Evolutionary conservation across 768 basidiomycete species (phyloP), one percentile per base, ranked within the genome.

Genomic region (Boletus sp.): DNA sequence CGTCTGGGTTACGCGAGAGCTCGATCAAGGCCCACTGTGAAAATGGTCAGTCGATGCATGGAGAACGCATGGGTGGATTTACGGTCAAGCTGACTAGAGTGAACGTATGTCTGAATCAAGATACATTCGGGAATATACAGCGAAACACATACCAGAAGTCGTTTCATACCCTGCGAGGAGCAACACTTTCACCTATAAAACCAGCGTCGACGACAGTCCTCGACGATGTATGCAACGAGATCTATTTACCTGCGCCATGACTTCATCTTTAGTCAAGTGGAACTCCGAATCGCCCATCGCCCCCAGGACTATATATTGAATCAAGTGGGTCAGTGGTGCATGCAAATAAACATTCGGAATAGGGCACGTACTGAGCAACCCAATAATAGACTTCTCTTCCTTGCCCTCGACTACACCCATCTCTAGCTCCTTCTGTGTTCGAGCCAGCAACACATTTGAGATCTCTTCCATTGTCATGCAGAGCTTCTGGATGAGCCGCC

Each of bases 301-400:
- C 0, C 72, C 69, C 55, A 73, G 75, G 48, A 77, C 75, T 79
- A 25, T 29, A 11, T 35, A 2, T 5, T 4, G 5, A 4, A 17
- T 39, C 2, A 5, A 23, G 19, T 7, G 11, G 1, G 23, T 38
- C 29, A 34, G 17, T 1, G 2, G 14, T 1, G 10, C 23, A 29
- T 6, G 5, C 1, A 4, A 19, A 4, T 64, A 5, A 50, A 74
- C 62, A n/a, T 75, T 3, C 7, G 29, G 13, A 5, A 32, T 19
- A 9, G 23, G 38, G 7, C 19, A 55, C 58, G 4, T 44, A 67
- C 65, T 60, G 8, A 69, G 47, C 8, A 63, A 25, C 7, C 65
- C 62, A 3, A 70, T 65, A 2, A 69, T 56, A 11, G 67, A 69
- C 32, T 27, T 62, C 3, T 64, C 64, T 30, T 61, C 65, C 23